Conservation (phyloP, 2,329 filamentous ascomycete genomes). For the Diaporthe longicolla region DNA sequence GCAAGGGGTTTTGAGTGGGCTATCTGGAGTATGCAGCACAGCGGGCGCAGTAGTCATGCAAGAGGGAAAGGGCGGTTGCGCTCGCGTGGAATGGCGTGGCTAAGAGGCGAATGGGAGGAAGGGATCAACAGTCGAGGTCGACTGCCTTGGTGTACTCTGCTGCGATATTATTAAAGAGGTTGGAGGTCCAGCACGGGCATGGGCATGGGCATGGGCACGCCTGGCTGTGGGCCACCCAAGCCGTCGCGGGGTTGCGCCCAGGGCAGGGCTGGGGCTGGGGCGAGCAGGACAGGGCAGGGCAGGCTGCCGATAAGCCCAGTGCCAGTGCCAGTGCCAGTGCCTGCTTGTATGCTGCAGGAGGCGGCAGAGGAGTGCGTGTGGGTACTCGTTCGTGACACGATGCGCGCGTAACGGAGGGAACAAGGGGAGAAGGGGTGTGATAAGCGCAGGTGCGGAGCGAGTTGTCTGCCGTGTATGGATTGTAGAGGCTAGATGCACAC, state of each 20-base stretch:
- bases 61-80: slow-evolving; percentile 7
- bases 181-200: slow-evolving; percentile 30
- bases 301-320: slow-evolving; percentile 10
- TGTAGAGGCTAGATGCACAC: neutral
- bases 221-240: slow-evolving; percentile 21
- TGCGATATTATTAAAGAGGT: slow-evolving; percentile 36
- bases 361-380: slow-evolving; percentile 22
- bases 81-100: slow-evolving; percentile 1
- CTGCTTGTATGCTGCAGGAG: slow-evolving; percentile 13
- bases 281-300: neutral
- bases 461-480: neutral
- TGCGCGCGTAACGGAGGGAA: neutral
- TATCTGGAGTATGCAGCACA: slow-evolving; percentile 43
- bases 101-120: slow-evolving; percentile 14
- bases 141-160: slow-evolving; percentile 5
- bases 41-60: slow-evolving; percentile 38
- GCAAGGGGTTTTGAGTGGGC: slow-evolving; percentile 28
- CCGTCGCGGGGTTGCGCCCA: slow-evolving; percentile 18
- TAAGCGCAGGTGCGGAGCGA: neutral
- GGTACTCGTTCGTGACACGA: slow-evolving; percentile 6
- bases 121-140: slow-evolving; percentile 14
- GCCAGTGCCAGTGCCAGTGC: slow-evolving; percentile 4
- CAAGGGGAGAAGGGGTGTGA: too few species aligned
- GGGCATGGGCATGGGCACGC: slow-evolving; percentile 26
- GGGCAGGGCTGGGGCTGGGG: slow-evolving; percentile 18